Conservation (phyloP, 805 yeast genomes). For the Scheffersomyces coipomensis region DNA sequence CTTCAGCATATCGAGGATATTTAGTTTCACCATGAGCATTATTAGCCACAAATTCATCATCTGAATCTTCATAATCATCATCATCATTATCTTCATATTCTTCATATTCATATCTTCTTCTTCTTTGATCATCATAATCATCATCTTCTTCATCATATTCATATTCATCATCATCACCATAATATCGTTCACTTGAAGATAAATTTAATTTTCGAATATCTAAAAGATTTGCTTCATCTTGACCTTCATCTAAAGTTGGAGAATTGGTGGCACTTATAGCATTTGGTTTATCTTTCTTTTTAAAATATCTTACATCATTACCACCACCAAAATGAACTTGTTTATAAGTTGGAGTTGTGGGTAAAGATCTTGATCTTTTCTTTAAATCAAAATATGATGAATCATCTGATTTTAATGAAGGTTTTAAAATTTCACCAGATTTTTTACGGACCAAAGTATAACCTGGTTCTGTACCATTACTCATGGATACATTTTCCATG, state of each 20-base stretch:
- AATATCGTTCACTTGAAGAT: constrained; percentile 9
- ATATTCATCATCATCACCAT: constrained; percentile 22
- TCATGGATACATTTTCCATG: no score
- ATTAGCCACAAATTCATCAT: constrained; percentile 6
- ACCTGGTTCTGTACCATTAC: no score
- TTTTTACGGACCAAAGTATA: constrained; percentile 67
- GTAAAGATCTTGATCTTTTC: constrained; percentile 34
- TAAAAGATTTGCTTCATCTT: constrained; percentile 11
- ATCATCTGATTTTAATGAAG: constrained; percentile 57
- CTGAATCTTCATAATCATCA: constrained; percentile 8
- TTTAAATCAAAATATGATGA: constrained; percentile 27
- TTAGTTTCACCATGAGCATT: constrained; percentile 7
- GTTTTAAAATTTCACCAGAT: constrained; percentile 82
- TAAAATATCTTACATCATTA: constrained; percentile 69
- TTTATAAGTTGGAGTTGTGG: constrained; percentile 56
- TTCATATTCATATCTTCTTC: constrained; percentile 5
- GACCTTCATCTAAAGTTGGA: constrained; percentile 38
- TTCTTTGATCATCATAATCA: constrained; percentile 13
- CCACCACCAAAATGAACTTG: constrained; percentile 80
- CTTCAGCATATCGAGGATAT: constrained; percentile 6
- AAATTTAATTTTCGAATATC: not conserved
- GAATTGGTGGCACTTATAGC: constrained; percentile 70
- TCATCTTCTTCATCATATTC: constrained; percentile 18
- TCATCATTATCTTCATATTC: constrained; percentile 16
- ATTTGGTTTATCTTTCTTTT: constrained; percentile 69